Conservation (phyloP, 345 rosid genomes). For the Diplotaxis tenuifolia region DNA sequence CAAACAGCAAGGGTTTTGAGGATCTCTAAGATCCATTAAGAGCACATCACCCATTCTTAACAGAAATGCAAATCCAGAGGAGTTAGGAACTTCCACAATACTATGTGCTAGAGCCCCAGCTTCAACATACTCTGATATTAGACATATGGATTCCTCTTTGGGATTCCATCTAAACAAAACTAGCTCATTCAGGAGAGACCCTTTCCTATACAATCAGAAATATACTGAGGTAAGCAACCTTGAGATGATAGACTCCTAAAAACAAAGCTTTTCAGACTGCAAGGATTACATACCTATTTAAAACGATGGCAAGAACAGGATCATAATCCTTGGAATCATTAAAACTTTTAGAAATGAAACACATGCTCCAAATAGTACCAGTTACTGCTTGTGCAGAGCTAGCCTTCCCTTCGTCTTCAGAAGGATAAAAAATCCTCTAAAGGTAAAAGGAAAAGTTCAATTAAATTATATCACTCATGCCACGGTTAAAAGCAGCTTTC, state of each 20-base stretch:
- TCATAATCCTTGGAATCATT: conserved; percentile 57
- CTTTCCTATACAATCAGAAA: conserved; percentile 60
- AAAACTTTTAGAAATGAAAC: conserved; percentile 68
- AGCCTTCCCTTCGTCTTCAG: conserved; percentile 51
- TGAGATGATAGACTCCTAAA: conserved; percentile 22
- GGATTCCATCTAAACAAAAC: conserved; percentile 68
- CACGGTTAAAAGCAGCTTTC: not conserved
- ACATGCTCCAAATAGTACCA: conserved; percentile 98
- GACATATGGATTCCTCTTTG: conserved; percentile 47
- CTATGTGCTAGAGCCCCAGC: conserved; percentile 74
- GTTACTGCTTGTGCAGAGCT: conserved; percentile 45
- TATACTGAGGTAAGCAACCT: conserved; percentile 25
- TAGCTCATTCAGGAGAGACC: conserved; percentile 60
- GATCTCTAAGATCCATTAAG: conserved; percentile 93
- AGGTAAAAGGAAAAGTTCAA: not conserved
- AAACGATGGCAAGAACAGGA: conserved; percentile 80
- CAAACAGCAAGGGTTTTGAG: conserved; percentile 62
- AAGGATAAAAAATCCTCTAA: conserved; percentile 71
- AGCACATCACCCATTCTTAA: conserved; percentile 91
- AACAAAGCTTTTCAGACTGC: conserved; percentile 30
- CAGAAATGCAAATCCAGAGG: conserved; percentile 81
- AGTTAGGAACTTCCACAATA: conserved; percentile 80
- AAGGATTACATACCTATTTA: conserved; percentile 69
- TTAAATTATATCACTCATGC: not conserved
- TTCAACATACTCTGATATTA: conserved; percentile 59